phyloP scores from a whole-genome alignment of 306 rosid species.

The Abrus precatorius region DNA sequence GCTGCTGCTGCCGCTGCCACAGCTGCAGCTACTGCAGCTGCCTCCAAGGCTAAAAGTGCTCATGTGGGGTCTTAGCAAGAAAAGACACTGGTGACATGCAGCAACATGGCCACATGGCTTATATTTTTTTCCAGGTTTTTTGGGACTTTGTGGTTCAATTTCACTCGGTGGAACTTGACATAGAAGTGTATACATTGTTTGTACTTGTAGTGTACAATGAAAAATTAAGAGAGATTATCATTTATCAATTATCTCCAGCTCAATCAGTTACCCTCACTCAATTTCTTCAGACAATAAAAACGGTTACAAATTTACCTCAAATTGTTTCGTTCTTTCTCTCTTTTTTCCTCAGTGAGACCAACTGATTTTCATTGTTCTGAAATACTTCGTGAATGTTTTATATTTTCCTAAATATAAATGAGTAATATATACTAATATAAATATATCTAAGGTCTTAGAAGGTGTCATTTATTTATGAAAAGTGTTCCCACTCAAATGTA shows the following conservation, averaged over 20 bases:
- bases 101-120: constrained; percentile 47
- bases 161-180: constrained; percentile 40
- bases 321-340: neutral
- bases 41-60: constrained; percentile 72
- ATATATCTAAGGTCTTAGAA: too few relatives aligned
- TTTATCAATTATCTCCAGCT: neutral
- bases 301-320: neutral
- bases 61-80: constrained; percentile 67
- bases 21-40: constrained; percentile 77
- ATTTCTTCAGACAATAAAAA: neutral
- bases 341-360: neutral
- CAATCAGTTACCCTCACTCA: neutral
- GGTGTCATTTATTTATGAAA: too few relatives aligned
- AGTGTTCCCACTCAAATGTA: too few relatives aligned
- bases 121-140: constrained; percentile 54
- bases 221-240: constrained; percentile 2
- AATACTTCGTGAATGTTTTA: neutral
- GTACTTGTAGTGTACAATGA: neutral
- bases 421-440: too few relatives aligned
- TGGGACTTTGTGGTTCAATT: constrained; percentile 14
- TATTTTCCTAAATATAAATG: neutral
- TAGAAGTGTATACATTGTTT: neutral
- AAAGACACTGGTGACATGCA: neutral
- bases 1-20: constrained; percentile 74
- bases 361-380: neutral